Evolutionary conservation across 2,329 filamentous ascomycete species (phyloP), one percentile per base, ranked within the genome.

Genomic region (Talaromyces amestolkiae): DNA sequence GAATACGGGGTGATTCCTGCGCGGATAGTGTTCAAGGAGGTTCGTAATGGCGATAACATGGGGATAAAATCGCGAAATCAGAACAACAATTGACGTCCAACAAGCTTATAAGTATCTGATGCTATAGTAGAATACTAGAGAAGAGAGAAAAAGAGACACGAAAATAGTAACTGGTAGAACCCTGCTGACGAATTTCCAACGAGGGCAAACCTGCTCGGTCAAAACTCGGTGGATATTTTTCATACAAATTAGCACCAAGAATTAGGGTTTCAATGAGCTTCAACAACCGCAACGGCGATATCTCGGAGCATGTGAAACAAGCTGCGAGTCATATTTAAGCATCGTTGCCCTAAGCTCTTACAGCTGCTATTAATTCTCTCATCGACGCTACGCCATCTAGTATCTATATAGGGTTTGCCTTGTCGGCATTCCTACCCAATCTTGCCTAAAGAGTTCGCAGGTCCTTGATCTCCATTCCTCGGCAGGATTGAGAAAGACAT

Each of bases 231-330:
- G 31, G 3, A 19, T 37, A 8, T 19, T 54, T 54, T 35, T 3
- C 27, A 22, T 39, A 22, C 53, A 56, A 37, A 4, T 33, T 53
- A 53, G 27, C 49, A 33, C 24, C 11, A 37, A 8, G n/a, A 13
- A 22, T 37, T 24, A 56, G 33, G 51, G 31, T 54, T 54, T 35
- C 27, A 8, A 31, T 6, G 7, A 4, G 27, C 27, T 31, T 6
- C 27, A 19, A 9, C 27, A 54, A 8, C 11, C 7, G 19, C 31
- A 19, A 15, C 53, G 53, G 53, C 33, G 11, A 56, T 56, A 56
- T 56, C 53, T 56, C 53, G 53, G 53, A 37, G 33, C 31, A 17
- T 56, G 33, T 56, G 53, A 56, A 56, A 56, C 33, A n/a, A 56
- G 31, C 53, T 37, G 53, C 53, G n/a, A 56, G 53, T 39, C 31